A percentile compares a stretch with the other conserved stretches of the same genome.
These are phyloP conservation scores for Malus asiatica DNA, from an alignment of 306 rosid species.

Conservation along the genomic window DNA sequence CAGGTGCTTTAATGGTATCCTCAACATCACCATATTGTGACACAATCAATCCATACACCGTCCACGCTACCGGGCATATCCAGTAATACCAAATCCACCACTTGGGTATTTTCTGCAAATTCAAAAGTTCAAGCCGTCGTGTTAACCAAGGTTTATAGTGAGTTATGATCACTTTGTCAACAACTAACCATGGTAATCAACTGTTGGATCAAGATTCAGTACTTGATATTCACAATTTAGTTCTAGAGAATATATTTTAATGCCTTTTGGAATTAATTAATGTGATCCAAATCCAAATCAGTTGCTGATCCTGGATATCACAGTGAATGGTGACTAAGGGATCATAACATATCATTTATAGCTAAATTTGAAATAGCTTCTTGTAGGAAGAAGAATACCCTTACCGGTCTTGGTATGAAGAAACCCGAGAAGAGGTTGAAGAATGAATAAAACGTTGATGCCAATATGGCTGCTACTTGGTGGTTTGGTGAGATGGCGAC, in stretches of 20 bases:
- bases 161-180: no score
- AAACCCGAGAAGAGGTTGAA: slow-evolving; percentile 96
- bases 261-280: no score
- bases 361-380: no score
- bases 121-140: background rate
- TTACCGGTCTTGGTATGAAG: slow-evolving; percentile 87
- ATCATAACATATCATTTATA: no score
- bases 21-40: slow-evolving; percentile 67
- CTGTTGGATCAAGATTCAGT: no score
- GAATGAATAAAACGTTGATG: slow-evolving; percentile 78
- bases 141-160: background rate
- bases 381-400: slow-evolving; percentile 2
- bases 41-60: slow-evolving; percentile 82
- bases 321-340: no score
- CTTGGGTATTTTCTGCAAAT: slow-evolving; percentile 85
- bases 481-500: slow-evolving; percentile 91
- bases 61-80: slow-evolving; percentile 95
- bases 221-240: background rate
- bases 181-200: no score
- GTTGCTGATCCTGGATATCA: no score
- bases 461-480: slow-evolving; percentile 84
- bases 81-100: slow-evolving; percentile 99
- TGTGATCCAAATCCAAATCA: no score
- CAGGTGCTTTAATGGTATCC: slow-evolving; percentile 22
- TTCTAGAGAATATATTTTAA: background rate